Evolutionary conservation across 2,329 filamentous ascomycete genomes (phyloP).

Genomic region (Pseudogymnoascus destructans): DNA sequence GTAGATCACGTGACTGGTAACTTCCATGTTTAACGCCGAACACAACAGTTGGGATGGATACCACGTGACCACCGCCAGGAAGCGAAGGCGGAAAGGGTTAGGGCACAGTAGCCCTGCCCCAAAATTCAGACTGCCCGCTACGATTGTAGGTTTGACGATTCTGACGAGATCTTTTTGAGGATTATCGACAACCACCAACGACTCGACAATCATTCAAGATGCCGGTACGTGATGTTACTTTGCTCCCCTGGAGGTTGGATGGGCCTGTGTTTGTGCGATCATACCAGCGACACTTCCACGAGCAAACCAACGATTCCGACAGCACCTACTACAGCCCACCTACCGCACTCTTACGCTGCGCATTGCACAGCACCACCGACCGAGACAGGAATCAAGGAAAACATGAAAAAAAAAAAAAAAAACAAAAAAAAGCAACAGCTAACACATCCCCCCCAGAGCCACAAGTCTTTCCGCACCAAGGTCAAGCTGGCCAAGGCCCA

Average conservation of each 20-base stretch:
- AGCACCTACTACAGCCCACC: background rate
- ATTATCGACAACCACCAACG: constrained; percentile 6
- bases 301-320: background rate
- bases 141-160: background rate
- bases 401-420: constrained; percentile 16
- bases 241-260: constrained; percentile 13
- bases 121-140: no score
- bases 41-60: no score
- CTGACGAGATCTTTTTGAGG: background rate
- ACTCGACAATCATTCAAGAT: constrained; percentile 35
- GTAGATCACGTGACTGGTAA: no score
- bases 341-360: background rate
- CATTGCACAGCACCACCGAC: background rate
- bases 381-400: background rate
- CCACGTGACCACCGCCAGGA: background rate
- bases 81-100: background rate
- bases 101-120: background rate
- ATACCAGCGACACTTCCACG: background rate
- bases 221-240: constrained; percentile 33
- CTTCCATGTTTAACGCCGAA: no score
- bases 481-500: constrained; percentile 99
- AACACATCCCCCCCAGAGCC: constrained; percentile 50
- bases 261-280: background rate
- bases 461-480: constrained; percentile 99
- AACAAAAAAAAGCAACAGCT: constrained; percentile 15